Evolutionary conservation across 768 basidiomycete species (phyloP).

Genomic region (Termitomyces titanicus): DNA sequence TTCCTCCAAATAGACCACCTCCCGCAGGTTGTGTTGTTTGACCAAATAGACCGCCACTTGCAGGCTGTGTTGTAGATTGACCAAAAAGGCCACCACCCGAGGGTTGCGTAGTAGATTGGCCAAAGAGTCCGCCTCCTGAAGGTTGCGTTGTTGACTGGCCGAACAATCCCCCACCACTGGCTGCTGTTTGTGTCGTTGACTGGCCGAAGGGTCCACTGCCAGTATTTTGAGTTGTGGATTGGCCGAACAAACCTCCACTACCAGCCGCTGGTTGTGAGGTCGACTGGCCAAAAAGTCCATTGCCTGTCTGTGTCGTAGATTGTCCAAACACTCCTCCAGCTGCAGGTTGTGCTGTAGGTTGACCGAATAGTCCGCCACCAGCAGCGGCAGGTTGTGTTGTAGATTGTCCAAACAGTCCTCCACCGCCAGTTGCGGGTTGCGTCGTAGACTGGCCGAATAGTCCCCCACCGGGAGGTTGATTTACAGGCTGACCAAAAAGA

Average conservation of each 20-base stretch:
- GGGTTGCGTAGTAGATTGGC: constrained; percentile 16
- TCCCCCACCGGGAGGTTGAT: constrained; percentile 13
- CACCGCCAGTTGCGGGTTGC: constrained; percentile 14
- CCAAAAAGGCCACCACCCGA: constrained; percentile 26
- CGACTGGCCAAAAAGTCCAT: constrained; percentile 14
- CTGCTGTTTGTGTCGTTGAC: constrained; percentile 10
- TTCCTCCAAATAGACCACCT: constrained; percentile 20
- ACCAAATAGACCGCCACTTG: constrained; percentile 25
- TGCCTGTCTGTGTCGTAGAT: constrained; percentile 5
- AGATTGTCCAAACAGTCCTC: constrained; percentile 31
- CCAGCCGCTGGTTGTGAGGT: constrained; percentile 8
- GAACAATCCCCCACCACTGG: constrained; percentile 18
- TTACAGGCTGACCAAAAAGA: constrained; percentile 21
- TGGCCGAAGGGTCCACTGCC: constrained; percentile 16
- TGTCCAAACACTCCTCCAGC: constrained; percentile 30
- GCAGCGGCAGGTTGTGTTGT: background rate
- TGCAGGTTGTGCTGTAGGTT: constrained; percentile 12
- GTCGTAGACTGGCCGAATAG: constrained; percentile 27
- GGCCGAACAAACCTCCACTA: constrained; percentile 14
- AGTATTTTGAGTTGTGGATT: constrained; percentile 8
- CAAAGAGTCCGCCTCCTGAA: constrained; percentile 9
- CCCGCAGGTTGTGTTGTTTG: constrained; percentile 16
- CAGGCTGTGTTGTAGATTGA: constrained; percentile 12
- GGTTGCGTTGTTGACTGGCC: constrained; percentile 17
- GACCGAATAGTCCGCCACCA: constrained; percentile 14